These are phyloP conservation scores for Ganoderma multipileum DNA, from an alignment of 1,284 basidiomycete genomes.

Conservation along the genomic window DNA sequence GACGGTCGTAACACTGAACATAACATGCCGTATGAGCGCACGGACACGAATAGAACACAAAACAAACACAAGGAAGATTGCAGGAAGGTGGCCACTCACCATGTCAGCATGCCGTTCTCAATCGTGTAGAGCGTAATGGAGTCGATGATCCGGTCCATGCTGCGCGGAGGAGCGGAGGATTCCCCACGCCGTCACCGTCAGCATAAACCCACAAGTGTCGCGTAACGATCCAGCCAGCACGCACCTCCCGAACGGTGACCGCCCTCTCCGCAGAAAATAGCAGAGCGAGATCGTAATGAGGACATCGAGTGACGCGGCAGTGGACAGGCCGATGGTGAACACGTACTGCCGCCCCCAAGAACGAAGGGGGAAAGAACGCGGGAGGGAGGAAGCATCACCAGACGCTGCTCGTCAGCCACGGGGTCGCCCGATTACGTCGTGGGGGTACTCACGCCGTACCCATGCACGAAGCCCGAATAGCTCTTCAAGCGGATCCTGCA, in stretches of 20 bases:
- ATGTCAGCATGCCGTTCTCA: slow-evolving; percentile 58
- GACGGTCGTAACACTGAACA: slow-evolving; percentile 44
- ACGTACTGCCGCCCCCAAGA: slow-evolving; percentile 49
- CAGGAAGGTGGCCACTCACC: slow-evolving; percentile 47
- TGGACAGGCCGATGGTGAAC: slow-evolving; percentile 59
- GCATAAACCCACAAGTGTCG: background rate
- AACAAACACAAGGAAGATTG: background rate
- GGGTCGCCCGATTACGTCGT: background rate
- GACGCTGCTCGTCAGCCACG: background rate
- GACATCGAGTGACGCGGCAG: slow-evolving; percentile 58
- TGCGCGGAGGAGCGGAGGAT: slow-evolving; percentile 25
- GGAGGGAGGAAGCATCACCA: background rate
- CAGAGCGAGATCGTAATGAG: slow-evolving; percentile 57
- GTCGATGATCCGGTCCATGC: slow-evolving; percentile 55
- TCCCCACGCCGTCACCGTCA: background rate
- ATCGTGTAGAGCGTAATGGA: slow-evolving; percentile 57
- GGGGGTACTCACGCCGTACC: slow-evolving; percentile 25
- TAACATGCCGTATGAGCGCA: background rate
- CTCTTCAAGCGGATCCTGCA: slow-evolving; percentile 34
- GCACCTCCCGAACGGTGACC: slow-evolving; percentile 49
- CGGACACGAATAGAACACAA: background rate
- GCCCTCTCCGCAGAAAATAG: slow-evolving; percentile 49
- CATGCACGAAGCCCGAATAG: slow-evolving; percentile 38
- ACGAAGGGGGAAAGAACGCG: background rate
- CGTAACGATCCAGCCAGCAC: slow-evolving; percentile 6